These are phyloP conservation scores for Dipteronia sinensis DNA, from an alignment of 345 rosid genomes.

Conservation along the genomic window DNA sequence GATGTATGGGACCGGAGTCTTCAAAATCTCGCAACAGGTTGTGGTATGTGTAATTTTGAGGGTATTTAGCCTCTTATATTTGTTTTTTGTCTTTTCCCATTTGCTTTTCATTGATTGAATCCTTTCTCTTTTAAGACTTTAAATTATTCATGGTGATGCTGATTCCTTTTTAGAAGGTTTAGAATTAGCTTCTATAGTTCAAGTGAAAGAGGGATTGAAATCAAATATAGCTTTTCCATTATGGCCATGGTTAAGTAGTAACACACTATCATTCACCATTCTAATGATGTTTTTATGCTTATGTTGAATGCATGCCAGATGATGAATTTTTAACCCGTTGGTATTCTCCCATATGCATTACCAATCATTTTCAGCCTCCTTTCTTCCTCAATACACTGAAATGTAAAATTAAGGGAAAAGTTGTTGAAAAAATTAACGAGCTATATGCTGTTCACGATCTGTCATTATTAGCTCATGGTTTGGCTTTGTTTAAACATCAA, in stretches of 20 bases:
- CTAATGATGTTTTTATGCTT: conserved; percentile 11
- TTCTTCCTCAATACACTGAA: no score
- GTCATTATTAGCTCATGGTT: no score
- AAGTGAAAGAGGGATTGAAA: neutral
- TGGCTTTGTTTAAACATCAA: no score
- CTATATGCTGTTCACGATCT: no score
- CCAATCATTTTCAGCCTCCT: no score
- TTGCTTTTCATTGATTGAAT: neutral
- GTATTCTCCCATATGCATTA: no score
- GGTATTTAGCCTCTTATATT: neutral
- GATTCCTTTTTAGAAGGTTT: neutral
- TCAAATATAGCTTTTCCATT: no score
- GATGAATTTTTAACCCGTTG: conserved; percentile 13
- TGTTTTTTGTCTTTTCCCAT: neutral
- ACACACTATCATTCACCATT: neutral
- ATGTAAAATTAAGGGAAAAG: no score
- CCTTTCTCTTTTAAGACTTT: neutral
- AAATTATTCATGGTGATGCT: neutral
- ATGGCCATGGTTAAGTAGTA: neutral
- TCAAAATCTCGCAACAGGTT: conserved; percentile 13
- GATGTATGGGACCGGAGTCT: conserved; percentile 19
- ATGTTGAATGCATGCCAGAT: conserved; percentile 12
- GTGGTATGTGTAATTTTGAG: conserved; percentile 20
- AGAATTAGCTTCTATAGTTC: neutral
- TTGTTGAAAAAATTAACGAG: no score